Evolutionary conservation across 306 rosid species (phyloP), one percentile per base, ranked within the genome.

Genomic region (Fragaria nilgerrensis): DNA sequence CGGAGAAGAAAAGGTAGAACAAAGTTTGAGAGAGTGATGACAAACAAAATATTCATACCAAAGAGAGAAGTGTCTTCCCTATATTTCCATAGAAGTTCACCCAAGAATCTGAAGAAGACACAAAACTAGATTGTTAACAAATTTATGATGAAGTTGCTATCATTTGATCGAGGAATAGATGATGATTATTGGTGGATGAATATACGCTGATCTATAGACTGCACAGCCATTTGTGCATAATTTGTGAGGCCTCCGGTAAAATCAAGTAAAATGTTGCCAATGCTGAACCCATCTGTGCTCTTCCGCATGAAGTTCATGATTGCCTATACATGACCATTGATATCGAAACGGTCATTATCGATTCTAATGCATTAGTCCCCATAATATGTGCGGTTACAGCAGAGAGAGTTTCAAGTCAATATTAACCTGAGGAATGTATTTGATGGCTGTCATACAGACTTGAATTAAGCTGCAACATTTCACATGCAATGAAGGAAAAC

Each of bases 281-380:
- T 95, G 87, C 97, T 95, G 84, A 91, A 92, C 15, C 99, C 97
- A 45, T 95, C 86, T 1, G 97, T 92, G 86, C 93, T 89, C 84
- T 92, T 92, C 76, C 97, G 80, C 74, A 37, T 47, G 45, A 83
- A 92, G 88, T 95, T 95, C 96, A 95, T 86, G 83, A 88, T 58
- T 5, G 92, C 97, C 98, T 90, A 22, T 39, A n/a, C 1, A 15
- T 9, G 13, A 14, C 6, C 68, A 80, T 61, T 75, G 62, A 68
- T 47, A 7, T 7, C 13, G 23, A 64, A 76, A 59, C 19, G 67
- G 39, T 66, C 45, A 36, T 32, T 8, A 63, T 63, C 68, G 32
- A 6, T 32, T 63, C 68, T 7, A 5, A 14, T 63, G 68, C 8
- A 32, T 15, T 36, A 32, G 22, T 16, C 69, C 44, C 69, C 69